Percentiles rank a stretch among this genome's conserved stretches.
Conservation (phyloP, 192 early-diverging fungal genomes). For the Linnemannia elongata region DNA sequence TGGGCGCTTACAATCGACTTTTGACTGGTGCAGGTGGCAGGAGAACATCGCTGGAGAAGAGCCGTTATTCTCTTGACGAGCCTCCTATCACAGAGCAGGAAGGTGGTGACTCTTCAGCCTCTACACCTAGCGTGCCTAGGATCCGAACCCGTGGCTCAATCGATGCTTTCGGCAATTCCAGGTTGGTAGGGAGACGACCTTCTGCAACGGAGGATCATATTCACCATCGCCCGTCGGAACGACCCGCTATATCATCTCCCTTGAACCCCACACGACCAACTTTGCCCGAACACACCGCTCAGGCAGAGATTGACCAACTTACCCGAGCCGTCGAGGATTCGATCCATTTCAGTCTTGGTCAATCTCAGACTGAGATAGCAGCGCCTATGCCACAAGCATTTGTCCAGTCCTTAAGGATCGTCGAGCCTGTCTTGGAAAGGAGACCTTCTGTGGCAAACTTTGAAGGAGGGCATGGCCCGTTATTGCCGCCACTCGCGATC, state of each 20-base stretch:
- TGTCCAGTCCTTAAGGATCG: not conserved
- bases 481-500: conserved; percentile 14
- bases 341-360: not conserved
- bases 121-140: not conserved
- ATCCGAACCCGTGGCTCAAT: not conserved
- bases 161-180: not conserved
- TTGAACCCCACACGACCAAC: not conserved
- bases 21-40: conserved; percentile 7
- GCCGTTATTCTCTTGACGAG: conserved; percentile 18
- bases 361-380: not conserved
- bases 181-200: not conserved
- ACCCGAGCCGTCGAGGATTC: conserved; percentile 10
- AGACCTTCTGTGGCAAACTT: conserved; percentile 9
- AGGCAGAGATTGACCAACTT: conserved; percentile 5
- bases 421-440: not conserved
- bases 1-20: conserved; percentile 24
- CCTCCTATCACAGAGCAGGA: conserved; percentile 12
- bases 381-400: not conserved
- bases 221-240: not conserved
- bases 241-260: not conserved
- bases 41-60: conserved; percentile 1
- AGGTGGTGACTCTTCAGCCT: not conserved
- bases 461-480: not conserved
- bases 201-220: not conserved
- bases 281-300: not conserved